Evolutionary conservation across 768 basidiomycete genomes (phyloP).

Genomic region (Paxillus involutus): DNA sequence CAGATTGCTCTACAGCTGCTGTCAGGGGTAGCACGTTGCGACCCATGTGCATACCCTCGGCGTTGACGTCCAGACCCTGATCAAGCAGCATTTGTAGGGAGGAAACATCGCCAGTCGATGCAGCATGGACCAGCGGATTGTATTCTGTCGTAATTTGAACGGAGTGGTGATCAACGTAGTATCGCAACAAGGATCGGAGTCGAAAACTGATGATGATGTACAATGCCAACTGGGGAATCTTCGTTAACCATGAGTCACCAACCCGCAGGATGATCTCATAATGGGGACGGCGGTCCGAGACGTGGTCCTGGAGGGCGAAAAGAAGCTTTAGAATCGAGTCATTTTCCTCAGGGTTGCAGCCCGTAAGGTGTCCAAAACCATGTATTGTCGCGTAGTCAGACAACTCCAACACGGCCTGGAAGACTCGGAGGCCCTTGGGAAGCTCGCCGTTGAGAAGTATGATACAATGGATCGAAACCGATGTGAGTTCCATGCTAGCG

Average conservation of each 20-base stretch:
- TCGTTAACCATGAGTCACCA: background rate
- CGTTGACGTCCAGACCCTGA: conserved; percentile 9
- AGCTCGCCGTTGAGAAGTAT: background rate
- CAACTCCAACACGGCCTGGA: background rate
- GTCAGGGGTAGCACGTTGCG: background rate
- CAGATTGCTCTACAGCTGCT: background rate
- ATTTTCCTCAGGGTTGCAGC: background rate
- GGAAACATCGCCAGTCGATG: background rate
- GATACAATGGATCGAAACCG: background rate
- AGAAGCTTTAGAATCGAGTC: background rate
- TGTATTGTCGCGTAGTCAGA: background rate
- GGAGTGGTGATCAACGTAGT: background rate
- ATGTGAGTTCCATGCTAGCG: background rate
- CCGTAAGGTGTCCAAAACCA: background rate
- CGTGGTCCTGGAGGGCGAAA: background rate
- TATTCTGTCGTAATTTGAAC: background rate
- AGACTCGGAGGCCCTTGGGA: background rate
- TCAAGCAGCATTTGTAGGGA: background rate
- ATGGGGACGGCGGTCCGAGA: background rate
- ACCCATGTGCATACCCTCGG: background rate
- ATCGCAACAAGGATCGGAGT: background rate
- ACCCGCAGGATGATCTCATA: background rate
- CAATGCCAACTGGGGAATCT: background rate
- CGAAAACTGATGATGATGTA: background rate
- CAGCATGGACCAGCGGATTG: background rate